Conservation (phyloP, 2,329 filamentous ascomycete species). For the Exophiala oligosperma region DNA sequence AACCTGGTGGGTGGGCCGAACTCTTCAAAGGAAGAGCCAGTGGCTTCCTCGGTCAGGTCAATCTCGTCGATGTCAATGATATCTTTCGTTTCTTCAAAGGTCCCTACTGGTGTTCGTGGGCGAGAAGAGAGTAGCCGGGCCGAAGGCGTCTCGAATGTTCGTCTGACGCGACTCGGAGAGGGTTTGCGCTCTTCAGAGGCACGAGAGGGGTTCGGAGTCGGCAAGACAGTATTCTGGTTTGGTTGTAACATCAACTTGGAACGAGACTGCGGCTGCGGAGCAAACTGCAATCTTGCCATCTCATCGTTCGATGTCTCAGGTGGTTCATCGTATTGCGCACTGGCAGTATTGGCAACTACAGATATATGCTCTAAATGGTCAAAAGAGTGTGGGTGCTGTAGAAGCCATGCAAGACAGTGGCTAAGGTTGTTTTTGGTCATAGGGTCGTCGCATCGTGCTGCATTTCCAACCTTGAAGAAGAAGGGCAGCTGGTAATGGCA, state of each 20-base stretch:
- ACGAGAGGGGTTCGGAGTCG: constrained; percentile 25
- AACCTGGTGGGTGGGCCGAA: constrained; percentile 43
- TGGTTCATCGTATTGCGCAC: constrained; percentile 16
- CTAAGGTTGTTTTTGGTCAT: constrained; percentile 52
- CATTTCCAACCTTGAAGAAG: not conserved
- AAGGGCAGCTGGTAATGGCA: not conserved
- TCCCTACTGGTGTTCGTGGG: constrained; percentile 11
- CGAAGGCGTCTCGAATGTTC: constrained; percentile 23
- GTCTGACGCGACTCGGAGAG: constrained; percentile 6
- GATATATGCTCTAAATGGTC: constrained; percentile 24
- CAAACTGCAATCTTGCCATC: constrained; percentile 48
- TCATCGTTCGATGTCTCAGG: constrained; percentile 19
- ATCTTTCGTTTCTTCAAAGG: constrained; percentile 21
- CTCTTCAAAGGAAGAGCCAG: constrained; percentile 41
- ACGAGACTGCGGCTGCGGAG: constrained; percentile 41
- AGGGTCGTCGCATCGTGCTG: constrained; percentile 31
- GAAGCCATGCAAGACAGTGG: constrained; percentile 48
- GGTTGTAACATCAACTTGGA: constrained; percentile 37
- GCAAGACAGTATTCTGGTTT: constrained; percentile 12
- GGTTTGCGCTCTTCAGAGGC: constrained; percentile 12
- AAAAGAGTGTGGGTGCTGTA: constrained; percentile 39
- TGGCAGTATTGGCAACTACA: constrained; percentile 5
- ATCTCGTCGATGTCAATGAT: constrained; percentile 45
- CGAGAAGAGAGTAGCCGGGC: constrained; percentile 17
- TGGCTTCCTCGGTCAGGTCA: constrained; percentile 37